Base-by-base conservation (phyloP, 768 basidiomycete species). In the Naganishia vaughanmartiniae region DNA sequence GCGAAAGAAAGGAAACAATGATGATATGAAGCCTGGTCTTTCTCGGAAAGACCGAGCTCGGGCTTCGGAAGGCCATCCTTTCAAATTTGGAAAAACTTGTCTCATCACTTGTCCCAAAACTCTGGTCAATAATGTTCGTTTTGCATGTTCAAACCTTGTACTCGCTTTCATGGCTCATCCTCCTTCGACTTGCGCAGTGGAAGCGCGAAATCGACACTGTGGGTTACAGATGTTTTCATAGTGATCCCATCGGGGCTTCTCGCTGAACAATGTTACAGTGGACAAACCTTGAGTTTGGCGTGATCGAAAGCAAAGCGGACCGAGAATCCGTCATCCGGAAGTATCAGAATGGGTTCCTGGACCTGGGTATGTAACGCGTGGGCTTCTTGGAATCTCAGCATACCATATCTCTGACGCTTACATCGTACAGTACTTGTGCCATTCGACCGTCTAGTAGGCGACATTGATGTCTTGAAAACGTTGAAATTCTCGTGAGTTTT, bases 261-360 rank as follows among this genome's bases (percentile, higher is more conserved):
- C 15, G 36, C 56, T 58, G n/a, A 63, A 28, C 19, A 30, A 42
- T 36, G 58, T 1, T 6, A 24, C 72, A 94, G 91, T 98, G 95
- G 95, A 91, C 91, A 0, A 94, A 93, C 79, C 94, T 97, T 73
- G 92, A 94, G 80, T 88, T 90, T 48, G 90, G 88, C 60, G 93
- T 90, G 75, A 85, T 83, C 21, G 88, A 60, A 28, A 53, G 88
- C 0, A 75, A 75, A 0, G 84, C 77, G 0, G 83, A 85, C 54
- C 84, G 87, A 33, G 86, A 89, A 30, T 81, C 83, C 0, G 85
- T 90, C 0, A 80, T 92, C 0, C 83, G 83, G 0, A 87, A 90
- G 65, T 97, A 97, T 80, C 87, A 85, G 73, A 82, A 89, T 76
- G 95, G 95, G 0, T 85, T 91, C 63, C 82, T 92, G 2, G 94